Base-by-base conservation (phyloP, 2,329 filamentous ascomycete species). In the Trichoderma sp. region DNA sequence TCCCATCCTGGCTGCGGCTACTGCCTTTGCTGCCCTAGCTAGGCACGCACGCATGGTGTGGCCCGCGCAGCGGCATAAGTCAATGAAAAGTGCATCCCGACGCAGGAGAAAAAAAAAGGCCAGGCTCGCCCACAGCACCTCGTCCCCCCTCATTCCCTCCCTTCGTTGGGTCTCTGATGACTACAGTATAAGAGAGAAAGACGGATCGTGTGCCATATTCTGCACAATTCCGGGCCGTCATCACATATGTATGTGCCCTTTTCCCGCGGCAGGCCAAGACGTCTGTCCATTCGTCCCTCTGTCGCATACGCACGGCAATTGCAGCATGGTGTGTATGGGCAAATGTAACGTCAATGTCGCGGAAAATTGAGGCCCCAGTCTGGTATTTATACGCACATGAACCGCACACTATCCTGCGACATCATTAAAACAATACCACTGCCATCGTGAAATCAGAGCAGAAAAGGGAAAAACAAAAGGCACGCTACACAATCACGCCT, bases 261-360 rank as follows among this genome's bases (percentile, higher is more conserved):
- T 60, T 67, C 33, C 64, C 65, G 68, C 57, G 63, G 64, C 68
- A 68, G 68, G 57, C 68, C 63, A 68, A 62, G 58, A 68, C 52
- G 64, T 70, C 68, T 70, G 62, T 70, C 68, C 35, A 68, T 68
- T 68, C 62, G 62, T 61, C 57, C 33, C 49, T 61, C 63, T 68
- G 64, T 70, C 68, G 64, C 68, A 70, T 68, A 68, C 62, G 68
- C 68, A 70, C 68, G 57, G 68, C 64, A 68, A 68, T 70, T 68
- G 64, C 68, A 70, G 62, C 49, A 57, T 68, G 63, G 68, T 70
- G 68, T 70, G 68, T 68, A 68, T 68, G 68, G 65, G 71, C 70
- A 68, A 70, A 74, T 74, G 73, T 73, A 74, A 74, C 73, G 68
- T 72, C 73, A 72, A 71, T 74, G 72, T 72, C 72, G 72, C 73